A percentile compares a stretch with the other conserved stretches of the same genome.
Conservation (phyloP, 78 protist genomes). For the Dictyostelium citrinum region DNA sequence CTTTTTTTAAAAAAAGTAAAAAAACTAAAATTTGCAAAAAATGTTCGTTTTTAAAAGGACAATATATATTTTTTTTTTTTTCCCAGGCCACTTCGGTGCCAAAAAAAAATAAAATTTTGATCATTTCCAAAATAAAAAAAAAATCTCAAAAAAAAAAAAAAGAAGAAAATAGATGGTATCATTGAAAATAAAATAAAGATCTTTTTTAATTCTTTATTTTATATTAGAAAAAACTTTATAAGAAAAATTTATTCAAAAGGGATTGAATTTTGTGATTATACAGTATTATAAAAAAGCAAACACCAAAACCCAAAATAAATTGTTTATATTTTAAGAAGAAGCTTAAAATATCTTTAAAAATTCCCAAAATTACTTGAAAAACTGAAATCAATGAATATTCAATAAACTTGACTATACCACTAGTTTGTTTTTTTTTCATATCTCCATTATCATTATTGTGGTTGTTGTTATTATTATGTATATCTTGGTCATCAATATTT, state of each 20-base stretch:
- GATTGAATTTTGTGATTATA: neutral
- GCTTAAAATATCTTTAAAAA: neutral
- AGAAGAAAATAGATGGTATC: no score
- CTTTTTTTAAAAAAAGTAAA: no score
- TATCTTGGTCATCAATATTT: neutral
- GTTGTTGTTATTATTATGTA: neutral
- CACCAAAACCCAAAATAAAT: neutral
- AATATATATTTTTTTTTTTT: no score
- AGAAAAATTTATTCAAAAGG: neutral
- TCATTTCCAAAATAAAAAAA: no score
- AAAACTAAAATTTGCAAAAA: no score
- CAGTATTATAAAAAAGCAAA: neutral
- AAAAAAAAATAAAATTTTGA: no score
- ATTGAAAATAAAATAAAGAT: neutral
- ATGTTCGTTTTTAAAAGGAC: no score
- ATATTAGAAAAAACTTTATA: no score
- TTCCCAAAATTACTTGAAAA: neutral
- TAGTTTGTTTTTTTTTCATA: neutral
- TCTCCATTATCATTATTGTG: neutral
- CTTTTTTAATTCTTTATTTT: neutral
- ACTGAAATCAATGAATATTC: neutral
- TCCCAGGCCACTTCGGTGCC: no score
- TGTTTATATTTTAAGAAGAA: neutral
- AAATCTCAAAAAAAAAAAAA: no score
- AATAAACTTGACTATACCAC: neutral